These are phyloP conservation scores for Penicillium canescens DNA, from an alignment of 495 filamentous ascomycete genomes.

Conservation along the genomic window DNA sequence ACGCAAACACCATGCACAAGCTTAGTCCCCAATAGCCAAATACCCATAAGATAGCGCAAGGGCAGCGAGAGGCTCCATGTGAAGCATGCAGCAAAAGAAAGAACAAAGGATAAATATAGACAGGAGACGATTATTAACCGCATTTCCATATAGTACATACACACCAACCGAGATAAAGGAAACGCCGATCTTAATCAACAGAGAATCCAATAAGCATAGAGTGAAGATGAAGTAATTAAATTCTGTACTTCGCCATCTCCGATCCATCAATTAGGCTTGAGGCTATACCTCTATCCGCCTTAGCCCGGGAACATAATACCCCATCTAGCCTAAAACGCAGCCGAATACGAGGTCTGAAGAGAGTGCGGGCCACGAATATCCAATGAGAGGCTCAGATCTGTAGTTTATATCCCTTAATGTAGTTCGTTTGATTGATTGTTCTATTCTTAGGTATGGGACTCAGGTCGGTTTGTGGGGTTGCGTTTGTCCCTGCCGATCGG, in stretches of 20 bases:
- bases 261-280: no score
- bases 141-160: not conserved
- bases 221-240: not conserved
- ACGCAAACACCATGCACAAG: no score
- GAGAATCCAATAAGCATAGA: no score
- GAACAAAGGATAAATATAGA: slow-evolving; percentile 3
- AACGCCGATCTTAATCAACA: no score
- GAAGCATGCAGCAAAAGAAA: not conserved
- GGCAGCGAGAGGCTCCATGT: not conserved
- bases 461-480: not conserved
- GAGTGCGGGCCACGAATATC: not conserved
- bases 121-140: not conserved
- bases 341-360: slow-evolving; percentile 21
- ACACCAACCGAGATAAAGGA: not conserved
- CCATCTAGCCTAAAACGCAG: slow-evolving; percentile 2
- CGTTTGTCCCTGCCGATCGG: slow-evolving; percentile 16
- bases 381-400: slow-evolving; percentile 8
- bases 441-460: slow-evolving; percentile 7
- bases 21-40: no score
- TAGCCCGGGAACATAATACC: not conserved
- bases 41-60: not conserved
- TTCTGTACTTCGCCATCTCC: no score
- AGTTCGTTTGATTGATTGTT: not conserved
- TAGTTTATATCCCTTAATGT: slow-evolving; percentile 8
- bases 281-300: not conserved